A percentile compares a stretch with the other conserved stretches of the same genome.
These are phyloP conservation scores for Coelastrella sp. DNA, from an alignment of 139 green algal genomes.

Conservation along the genomic window DNA sequence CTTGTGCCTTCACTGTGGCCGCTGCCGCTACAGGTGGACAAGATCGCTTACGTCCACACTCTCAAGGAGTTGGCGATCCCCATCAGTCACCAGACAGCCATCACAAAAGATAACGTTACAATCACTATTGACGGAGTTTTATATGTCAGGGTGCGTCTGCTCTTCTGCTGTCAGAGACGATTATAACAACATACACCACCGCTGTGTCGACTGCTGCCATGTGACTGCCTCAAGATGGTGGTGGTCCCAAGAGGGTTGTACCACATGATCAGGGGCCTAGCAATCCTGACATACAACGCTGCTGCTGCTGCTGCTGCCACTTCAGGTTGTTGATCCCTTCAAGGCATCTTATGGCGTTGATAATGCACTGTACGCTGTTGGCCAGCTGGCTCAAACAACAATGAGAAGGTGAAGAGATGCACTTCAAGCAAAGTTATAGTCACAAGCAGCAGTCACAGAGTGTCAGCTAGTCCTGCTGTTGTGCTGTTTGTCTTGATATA, in stretches of 20 bases:
- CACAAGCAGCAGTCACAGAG: too few relatives aligned
- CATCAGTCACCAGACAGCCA: constrained; percentile 92
- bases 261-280: too few relatives aligned
- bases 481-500: too few relatives aligned
- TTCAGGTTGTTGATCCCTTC: constrained; percentile 89
- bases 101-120: constrained; percentile 97
- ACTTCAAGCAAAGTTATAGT: too few relatives aligned
- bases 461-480: too few relatives aligned
- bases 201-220: not conserved
- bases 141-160: constrained; percentile 72
- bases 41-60: constrained; percentile 87
- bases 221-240: too few relatives aligned
- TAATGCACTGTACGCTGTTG: constrained; percentile 91
- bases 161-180: not conserved
- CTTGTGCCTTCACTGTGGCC: too few relatives aligned
- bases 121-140: constrained; percentile 98
- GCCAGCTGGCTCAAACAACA: constrained; percentile 96
- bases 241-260: too few relatives aligned
- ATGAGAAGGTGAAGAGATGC: constrained; percentile 78
- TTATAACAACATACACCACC: not conserved
- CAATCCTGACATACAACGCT: not conserved
- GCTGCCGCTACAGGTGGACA: constrained; percentile 79
- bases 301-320: not conserved
- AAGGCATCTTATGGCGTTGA: constrained; percentile 95
- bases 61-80: constrained; percentile 93